phyloP scores from a whole-genome alignment of 192 early-diverging fungal genomes.

The Oehlia diaphana region DNA sequence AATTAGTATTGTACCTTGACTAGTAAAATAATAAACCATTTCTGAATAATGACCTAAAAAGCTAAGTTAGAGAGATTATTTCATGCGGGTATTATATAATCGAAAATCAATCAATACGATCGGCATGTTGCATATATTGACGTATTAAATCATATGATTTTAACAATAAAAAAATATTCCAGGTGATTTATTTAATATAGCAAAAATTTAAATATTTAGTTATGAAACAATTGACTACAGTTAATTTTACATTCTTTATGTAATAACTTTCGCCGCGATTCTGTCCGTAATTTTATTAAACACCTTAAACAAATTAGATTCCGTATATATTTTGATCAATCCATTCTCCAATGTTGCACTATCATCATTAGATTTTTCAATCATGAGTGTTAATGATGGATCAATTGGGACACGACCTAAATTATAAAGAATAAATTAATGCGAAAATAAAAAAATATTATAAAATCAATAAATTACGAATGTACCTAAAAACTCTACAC shows the following conservation, averaged over 20 bases:
- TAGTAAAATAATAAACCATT: conserved; percentile 28
- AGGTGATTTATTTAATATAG: too few relatives aligned
- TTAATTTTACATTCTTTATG: neutral
- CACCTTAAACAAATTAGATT: conserved; percentile 54
- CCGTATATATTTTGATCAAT: conserved; percentile 47
- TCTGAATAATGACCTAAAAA: neutral
- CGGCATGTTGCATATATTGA: too few relatives aligned
- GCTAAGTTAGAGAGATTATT: too few relatives aligned
- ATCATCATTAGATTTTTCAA: conserved; percentile 48
- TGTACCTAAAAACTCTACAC: conserved; percentile 76
- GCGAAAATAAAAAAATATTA: neutral
- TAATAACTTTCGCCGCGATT: conserved; percentile 35
- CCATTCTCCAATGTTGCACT: conserved; percentile 34
- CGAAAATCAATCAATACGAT: too few relatives aligned
- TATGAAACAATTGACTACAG: too few relatives aligned
- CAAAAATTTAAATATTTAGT: too few relatives aligned
- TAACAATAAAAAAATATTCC: too few relatives aligned
- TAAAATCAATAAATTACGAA: neutral
- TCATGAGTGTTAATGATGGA: conserved; percentile 68
- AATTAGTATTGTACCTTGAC: conserved; percentile 5
- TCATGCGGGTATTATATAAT: too few relatives aligned
- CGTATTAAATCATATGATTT: too few relatives aligned
- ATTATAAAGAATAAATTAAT: neutral
- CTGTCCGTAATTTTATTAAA: conserved; percentile 53
- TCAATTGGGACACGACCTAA: conserved; percentile 85